phyloP scores from a whole-genome alignment of 148 eudicot species.

The Vaccinium myrtillus region DNA sequence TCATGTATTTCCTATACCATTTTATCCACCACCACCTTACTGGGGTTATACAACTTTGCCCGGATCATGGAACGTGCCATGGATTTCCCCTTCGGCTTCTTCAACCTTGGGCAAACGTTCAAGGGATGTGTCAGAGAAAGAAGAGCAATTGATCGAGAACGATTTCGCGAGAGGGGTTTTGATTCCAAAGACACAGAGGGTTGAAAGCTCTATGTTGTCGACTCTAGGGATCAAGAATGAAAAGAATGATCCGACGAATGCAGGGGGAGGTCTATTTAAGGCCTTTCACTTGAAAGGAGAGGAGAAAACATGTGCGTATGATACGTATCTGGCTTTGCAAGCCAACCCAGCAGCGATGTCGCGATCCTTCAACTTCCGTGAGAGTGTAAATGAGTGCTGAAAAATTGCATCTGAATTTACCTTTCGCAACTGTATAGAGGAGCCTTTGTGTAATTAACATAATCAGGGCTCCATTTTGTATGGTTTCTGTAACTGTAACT shows the following conservation, averaged over 20 bases:
- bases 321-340: constrained; percentile 39
- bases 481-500: neutral
- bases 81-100: constrained; percentile 25
- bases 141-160: constrained; percentile 13
- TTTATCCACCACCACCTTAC: constrained; percentile 43
- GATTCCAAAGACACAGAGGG: constrained; percentile 43
- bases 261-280: constrained; percentile 33
- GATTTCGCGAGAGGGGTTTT: constrained; percentile 23
- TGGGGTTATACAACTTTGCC: constrained; percentile 34
- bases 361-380: constrained; percentile 66
- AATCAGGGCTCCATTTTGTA: constrained; percentile 15
- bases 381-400: constrained; percentile 28
- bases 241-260: constrained; percentile 13
- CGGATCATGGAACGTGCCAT: constrained; percentile 43
- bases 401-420: neutral
- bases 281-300: constrained; percentile 31
- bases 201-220: constrained; percentile 50
- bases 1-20: constrained; percentile 36
- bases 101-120: constrained; percentile 58
- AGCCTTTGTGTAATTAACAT: neutral
- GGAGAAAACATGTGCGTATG: constrained; percentile 11
- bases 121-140: constrained; percentile 42
- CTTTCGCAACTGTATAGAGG: neutral
- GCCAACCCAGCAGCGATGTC: constrained; percentile 87
- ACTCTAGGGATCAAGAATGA: constrained; percentile 46